Evolutionary conservation across 176 grass and related monocot genomes (phyloP), one percentile per base, ranked within the genome.

Genomic region (Aechmea fasciata): DNA sequence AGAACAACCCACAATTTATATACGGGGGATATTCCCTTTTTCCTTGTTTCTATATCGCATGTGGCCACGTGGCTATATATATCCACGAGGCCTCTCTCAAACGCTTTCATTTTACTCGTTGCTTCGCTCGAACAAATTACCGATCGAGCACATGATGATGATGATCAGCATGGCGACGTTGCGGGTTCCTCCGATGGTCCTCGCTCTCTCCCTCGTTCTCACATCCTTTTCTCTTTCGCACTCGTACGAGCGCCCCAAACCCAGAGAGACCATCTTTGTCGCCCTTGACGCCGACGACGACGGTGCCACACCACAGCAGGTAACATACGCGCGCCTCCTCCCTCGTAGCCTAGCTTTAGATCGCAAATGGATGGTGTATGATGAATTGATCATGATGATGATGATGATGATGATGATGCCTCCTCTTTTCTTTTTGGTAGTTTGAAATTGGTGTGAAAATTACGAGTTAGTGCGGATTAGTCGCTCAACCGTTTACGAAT

Each of bases 281-380:
- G 66, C 4, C 48, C 12, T 71, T 13, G 75, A 14, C 3, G 55
- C 11, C 77, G 88, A 59, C 68, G 68, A 64, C 57, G 78, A 52
- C 18, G 82, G 72, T 17, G 71, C 49, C 76, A 85, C 84, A 18
- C 84, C 88, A 3, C 79, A 82, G 59, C 88, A 91, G 82, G 88
- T 91, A 76, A 59, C 14, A 1, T 61, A 18, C 8, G 33, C 28
- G 9, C 8, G 33, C 28, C 12, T 23, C 23, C 11, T 41, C 0
- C 20, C 10, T 19, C 33, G 33, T 29, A 14, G 10, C n/a, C n/a
- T n/a, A n/a, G 13, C 6, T 20, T 50, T 52, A 18, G 22, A 22
- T 64, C 0, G 11, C 29, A 9, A 9, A 49, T 19, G 25, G 25
- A 14, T 0, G 11, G 10, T 49, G 2, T 11, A 2, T 12, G 14